phyloP scores from a whole-genome alignment of 176 grass and related monocot genomes.

The Alloteropsis semialata region DNA sequence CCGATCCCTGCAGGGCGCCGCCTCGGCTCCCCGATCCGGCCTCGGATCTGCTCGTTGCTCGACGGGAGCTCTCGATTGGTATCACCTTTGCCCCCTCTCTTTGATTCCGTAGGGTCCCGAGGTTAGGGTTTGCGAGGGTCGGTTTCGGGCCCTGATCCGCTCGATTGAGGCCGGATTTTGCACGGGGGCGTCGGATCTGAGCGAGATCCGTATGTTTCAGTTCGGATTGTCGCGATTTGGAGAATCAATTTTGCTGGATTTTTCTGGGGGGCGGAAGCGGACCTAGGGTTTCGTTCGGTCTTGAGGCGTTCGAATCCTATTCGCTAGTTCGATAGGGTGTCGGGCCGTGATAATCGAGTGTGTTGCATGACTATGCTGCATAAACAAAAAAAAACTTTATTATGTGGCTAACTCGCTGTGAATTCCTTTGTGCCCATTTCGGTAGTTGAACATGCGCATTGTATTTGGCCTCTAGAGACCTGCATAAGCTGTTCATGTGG shows the following conservation, averaged over 20 bases:
- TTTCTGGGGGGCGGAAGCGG: neutral
- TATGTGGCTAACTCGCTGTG: neutral
- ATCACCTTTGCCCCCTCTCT: constrained; percentile 10
- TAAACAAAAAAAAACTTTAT: neutral
- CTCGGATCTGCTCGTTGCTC: constrained; percentile 24
- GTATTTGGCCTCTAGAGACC: neutral
- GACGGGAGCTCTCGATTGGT: constrained; percentile 21
- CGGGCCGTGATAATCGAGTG: neutral
- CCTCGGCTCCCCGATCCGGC: constrained; percentile 1
- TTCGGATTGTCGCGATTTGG: neutral
- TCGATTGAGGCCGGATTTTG: constrained; percentile 21
- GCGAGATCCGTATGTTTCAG: neutral
- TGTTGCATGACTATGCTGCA: neutral
- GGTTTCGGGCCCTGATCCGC: constrained; percentile 13
- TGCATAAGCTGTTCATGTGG: neutral
- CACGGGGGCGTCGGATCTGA: neutral
- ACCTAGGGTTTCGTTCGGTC: constrained; percentile 30
- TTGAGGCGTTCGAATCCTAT: neutral
- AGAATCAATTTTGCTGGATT: constrained; percentile 17
- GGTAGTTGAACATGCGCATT: neutral
- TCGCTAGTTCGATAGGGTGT: neutral
- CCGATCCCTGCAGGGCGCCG: neutral
- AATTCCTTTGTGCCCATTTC: neutral
- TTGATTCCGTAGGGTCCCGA: constrained; percentile 16
- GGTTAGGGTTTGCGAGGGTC: constrained; percentile 39